Base-by-base conservation (phyloP, 1,139 yeast genomes). In the Pichia sp. region DNA sequence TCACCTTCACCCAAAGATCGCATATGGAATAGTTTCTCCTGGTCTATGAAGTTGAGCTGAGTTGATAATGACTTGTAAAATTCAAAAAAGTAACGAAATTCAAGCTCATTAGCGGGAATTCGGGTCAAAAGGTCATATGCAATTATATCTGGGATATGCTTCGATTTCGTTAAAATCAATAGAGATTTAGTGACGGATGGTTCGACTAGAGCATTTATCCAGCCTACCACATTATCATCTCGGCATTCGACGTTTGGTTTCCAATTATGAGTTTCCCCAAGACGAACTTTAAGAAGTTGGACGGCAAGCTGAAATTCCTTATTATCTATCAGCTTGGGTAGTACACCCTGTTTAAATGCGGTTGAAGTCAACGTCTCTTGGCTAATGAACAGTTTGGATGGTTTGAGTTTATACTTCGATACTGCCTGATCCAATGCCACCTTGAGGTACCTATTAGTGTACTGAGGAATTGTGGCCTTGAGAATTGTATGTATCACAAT, bases 381-480 rank as follows among this genome's bases (percentile, higher is more conserved):
- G 21, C 44, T 37, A 0, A 49, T 15, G n/a, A 18, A 22, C n/a
- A 47, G 15, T 10, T 33, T 36, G 12, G 25, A 27, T 8, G 42
- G 35, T 19, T 39, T 34, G 7, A 47, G 10, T 8, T 32, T 27
- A 22, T 30, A 45, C 12, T 30, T 24, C 3, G 18, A 9, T 6
- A 17, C 29, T 17, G 16, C 11, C 5, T 31, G 18, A 2, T 19
- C 14, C 9, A 48, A 28, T 18, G 34, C 34, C 7, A 30, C 25
- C 8, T 32, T 38, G 6, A 45, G 37, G 3, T 14, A 21, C 7
- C 55, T 56, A 34, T 60, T 58, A 20, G 64, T 55, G 15, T 60
- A 52, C 14, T 56, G 56, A 7, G 78, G 70, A 22, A 67, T 56
- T 4, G 69, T 46, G 43, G 74, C 74, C 47, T 77, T 78, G n/a